Percentiles rank a stretch among this genome's conserved stretches.
Evolutionary conservation across 805 yeast genomes (phyloP).

Genomic region (Citeromyces matritensis): DNA sequence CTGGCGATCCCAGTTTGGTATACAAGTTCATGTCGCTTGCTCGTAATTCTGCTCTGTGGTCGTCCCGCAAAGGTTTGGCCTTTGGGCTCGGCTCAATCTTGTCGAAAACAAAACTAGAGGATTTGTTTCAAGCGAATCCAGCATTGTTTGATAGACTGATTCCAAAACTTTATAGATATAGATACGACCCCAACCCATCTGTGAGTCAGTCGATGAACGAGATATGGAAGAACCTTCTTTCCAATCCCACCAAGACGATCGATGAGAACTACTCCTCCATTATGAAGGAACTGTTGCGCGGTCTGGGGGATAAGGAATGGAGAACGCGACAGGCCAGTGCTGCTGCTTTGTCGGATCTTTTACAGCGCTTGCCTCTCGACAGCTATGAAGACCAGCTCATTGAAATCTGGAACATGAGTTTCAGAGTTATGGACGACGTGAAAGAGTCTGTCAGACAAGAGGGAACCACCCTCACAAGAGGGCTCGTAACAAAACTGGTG

Average conservation of each 20-base stretch:
- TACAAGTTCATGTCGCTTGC: constrained; percentile 92
- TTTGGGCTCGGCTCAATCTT: constrained; percentile 81
- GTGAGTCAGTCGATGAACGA: constrained; percentile 78
- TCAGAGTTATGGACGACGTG: constrained; percentile 84
- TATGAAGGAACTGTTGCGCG: constrained; percentile 41
- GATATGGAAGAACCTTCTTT: constrained; percentile 64
- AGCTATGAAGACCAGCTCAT: constrained; percentile 36
- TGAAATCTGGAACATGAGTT: constrained; percentile 76
- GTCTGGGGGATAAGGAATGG: constrained; percentile 84
- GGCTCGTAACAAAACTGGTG: constrained; percentile 47
- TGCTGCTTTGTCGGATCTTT: constrained; percentile 50
- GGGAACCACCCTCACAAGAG: constrained; percentile 54
- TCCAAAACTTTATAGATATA: constrained; percentile 73
- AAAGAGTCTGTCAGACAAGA: constrained; percentile 85
- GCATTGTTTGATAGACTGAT: constrained; percentile 26
- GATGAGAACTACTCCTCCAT: constrained; percentile 40
- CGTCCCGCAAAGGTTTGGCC: constrained; percentile 86
- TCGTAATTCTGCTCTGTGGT: constrained; percentile 78
- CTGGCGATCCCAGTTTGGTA: constrained; percentile 89
- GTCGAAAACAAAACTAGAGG: constrained; percentile 62
- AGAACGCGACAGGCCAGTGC: constrained; percentile 83
- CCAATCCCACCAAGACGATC: constrained; percentile 39
- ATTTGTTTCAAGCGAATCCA: constrained; percentile 19
- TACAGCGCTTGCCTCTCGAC: constrained; percentile 44
- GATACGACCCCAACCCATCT: constrained; percentile 66